These are phyloP conservation scores for Staphylotrichum tortipilum DNA, from an alignment of 495 filamentous ascomycete species.

Conservation along the genomic window DNA sequence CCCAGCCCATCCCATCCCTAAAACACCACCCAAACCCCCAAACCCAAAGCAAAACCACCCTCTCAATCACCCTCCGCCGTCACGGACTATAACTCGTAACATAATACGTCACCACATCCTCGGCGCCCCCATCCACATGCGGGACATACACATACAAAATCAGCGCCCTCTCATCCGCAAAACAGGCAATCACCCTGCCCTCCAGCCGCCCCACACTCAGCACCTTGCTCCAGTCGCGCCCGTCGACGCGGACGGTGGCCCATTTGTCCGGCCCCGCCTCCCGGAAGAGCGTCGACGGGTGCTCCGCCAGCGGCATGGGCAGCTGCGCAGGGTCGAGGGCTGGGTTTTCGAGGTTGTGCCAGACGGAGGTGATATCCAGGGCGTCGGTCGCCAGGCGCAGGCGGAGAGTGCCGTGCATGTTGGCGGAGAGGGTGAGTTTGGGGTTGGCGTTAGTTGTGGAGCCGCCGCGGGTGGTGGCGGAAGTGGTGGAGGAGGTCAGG, in stretches of 20 bases:
- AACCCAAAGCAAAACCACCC: not conserved
- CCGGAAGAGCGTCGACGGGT: conserved; percentile 66
- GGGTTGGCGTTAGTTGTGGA: conserved; percentile 32
- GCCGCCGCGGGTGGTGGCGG: conserved; percentile 13
- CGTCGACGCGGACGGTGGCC: conserved; percentile 83
- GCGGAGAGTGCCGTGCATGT: conserved; percentile 79
- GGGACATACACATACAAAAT: conserved; percentile 90
- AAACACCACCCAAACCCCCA: not conserved
- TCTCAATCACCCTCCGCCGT: not conserved
- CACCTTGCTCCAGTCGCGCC: conserved; percentile 82
- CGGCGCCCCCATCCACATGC: conserved; percentile 53
- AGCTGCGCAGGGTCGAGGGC: conserved; percentile 68
- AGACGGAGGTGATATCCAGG: conserved; percentile 70
- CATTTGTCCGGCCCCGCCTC: conserved; percentile 56
- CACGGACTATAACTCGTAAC: conserved; percentile 4
- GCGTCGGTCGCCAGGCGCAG: conserved; percentile 70
- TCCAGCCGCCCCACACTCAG: conserved; percentile 81
- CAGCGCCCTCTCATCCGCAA: conserved; percentile 67
- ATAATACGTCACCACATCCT: conserved; percentile 60
- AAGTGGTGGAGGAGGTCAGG: conserved; percentile 24
- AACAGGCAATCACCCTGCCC: conserved; percentile 86
- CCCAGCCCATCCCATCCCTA: not conserved
- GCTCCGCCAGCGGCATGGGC: conserved; percentile 53
- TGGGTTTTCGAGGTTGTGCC: conserved; percentile 76
- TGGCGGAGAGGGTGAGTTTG: conserved; percentile 73